These are phyloP conservation scores for Ajuga chamaepitys DNA, from an alignment of 257 asterid species.

Conservation along the genomic window DNA sequence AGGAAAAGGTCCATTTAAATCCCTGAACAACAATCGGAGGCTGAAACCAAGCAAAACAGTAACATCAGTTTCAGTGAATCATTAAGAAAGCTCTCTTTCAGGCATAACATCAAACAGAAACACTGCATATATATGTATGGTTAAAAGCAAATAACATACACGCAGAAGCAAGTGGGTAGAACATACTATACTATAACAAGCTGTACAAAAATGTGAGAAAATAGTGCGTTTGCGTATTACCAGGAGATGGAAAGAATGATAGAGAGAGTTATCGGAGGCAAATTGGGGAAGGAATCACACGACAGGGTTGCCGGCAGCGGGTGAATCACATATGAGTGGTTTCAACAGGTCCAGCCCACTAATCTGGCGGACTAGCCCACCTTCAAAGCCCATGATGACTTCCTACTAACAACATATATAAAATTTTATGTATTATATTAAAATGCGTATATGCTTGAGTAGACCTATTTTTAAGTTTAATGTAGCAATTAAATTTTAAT, in stretches of 20 bases:
- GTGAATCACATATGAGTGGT: not conserved
- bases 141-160: not conserved
- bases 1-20: not conserved
- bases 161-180: not conserved
- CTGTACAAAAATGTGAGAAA: too few relatives aligned
- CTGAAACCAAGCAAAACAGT: not conserved
- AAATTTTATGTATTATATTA: too few relatives aligned
- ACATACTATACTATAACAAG: too few relatives aligned
- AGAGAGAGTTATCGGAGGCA: not conserved
- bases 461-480: not conserved
- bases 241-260: not conserved
- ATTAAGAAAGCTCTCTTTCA: not conserved
- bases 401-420: not conserved
- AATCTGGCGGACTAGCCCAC: not conserved
- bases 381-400: not conserved
- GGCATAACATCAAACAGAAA: constrained; percentile 12
- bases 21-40: not conserved
- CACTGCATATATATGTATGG: not conserved
- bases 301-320: not conserved
- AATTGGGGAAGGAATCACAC: not conserved
- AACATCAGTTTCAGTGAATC: not conserved
- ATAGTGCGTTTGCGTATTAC: too few relatives aligned
- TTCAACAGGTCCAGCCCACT: not conserved
- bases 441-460: not conserved
- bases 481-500: not conserved